Evolutionary conservation across 495 filamentous ascomycete species (phyloP).

Genomic region (Pyronema omphalodes): DNA sequence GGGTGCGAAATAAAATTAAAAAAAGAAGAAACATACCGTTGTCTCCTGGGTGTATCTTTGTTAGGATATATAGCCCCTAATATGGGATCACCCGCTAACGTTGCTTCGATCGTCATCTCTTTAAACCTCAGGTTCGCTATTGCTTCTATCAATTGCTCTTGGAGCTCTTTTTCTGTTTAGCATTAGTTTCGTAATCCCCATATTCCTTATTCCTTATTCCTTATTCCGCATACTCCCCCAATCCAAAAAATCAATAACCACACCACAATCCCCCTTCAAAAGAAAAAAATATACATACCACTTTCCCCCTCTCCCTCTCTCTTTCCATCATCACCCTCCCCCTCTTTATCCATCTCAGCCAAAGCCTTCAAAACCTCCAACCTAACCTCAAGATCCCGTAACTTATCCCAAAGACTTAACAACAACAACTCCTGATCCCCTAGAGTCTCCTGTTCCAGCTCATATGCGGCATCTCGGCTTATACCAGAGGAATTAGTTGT

Average conservation of each 20-base stretch:
- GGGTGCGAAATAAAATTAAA: constrained; percentile 1
- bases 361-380: constrained; percentile 13
- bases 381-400: constrained; percentile 14
- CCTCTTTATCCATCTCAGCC: neutral
- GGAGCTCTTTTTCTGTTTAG: neutral
- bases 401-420: constrained; percentile 16
- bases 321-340: neutral
- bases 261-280: too few relatives aligned
- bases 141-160: constrained; percentile 14
- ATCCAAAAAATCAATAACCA: too few relatives aligned
- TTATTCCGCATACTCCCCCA: too few relatives aligned
- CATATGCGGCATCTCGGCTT: too few relatives aligned
- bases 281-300: too few relatives aligned
- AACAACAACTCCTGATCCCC: constrained; percentile 16
- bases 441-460: neutral
- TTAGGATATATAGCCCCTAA: constrained; percentile 16
- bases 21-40: constrained; percentile 9
- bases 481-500: too few relatives aligned
- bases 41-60: constrained; percentile 10
- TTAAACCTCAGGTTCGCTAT: constrained; percentile 18
- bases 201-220: too few relatives aligned
- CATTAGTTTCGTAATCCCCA: too few relatives aligned
- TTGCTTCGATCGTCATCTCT: constrained; percentile 18
- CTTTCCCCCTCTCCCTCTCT: too few relatives aligned
- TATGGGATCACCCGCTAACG: constrained; percentile 18